phyloP scores from a whole-genome alignment of 2,329 filamentous ascomycete species.

The Gaeumannomyces tritici region DNA sequence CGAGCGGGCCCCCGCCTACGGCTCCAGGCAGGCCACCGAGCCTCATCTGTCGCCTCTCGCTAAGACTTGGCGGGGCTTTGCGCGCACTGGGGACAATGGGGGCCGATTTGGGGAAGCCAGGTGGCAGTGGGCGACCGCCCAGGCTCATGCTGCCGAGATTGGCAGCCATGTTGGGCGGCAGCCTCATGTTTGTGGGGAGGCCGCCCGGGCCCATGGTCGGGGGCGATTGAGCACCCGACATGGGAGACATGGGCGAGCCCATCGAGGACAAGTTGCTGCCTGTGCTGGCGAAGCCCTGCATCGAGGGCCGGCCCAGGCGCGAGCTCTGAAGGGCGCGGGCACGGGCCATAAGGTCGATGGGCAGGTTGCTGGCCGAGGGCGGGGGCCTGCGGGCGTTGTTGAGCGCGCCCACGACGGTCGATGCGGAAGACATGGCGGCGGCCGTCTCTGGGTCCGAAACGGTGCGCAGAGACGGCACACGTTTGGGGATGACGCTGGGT shows the following conservation, averaged over 20 bases:
- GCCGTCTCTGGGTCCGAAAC: slow-evolving; percentile 46
- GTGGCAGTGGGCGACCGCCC: slow-evolving; percentile 34
- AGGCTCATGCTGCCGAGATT: slow-evolving; percentile 5
- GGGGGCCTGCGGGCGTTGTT: slow-evolving; percentile 51
- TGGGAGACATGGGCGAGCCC: slow-evolving; percentile 1
- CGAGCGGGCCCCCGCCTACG: slow-evolving; percentile 22
- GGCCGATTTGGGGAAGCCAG: slow-evolving; percentile 41
- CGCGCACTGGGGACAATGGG: slow-evolving; percentile 30
- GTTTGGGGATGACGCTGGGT: slow-evolving; percentile 25
- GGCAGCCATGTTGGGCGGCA: slow-evolving; percentile 27
- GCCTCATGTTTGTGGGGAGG: slow-evolving; percentile 29
- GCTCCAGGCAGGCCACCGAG: slow-evolving; percentile 34
- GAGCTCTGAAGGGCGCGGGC: slow-evolving; percentile 24
- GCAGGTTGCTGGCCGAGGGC: slow-evolving; percentile 26
- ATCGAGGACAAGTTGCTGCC: neutral
- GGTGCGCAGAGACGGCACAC: slow-evolving; percentile 50
- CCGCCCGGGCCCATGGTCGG: slow-evolving; percentile 23
- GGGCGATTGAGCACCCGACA: neutral
- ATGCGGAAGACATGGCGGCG: slow-evolving; percentile 63
- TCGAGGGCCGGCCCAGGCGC: slow-evolving; percentile 20
- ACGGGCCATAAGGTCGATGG: slow-evolving; percentile 30
- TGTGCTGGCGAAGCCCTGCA: slow-evolving; percentile 4
- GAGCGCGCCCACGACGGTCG: slow-evolving; percentile 71
- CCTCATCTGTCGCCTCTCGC: slow-evolving; percentile 57
- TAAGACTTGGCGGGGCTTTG: slow-evolving; percentile 44